phyloP scores from a whole-genome alignment of 257 asterid genomes.

The Solanum piurae region DNA sequence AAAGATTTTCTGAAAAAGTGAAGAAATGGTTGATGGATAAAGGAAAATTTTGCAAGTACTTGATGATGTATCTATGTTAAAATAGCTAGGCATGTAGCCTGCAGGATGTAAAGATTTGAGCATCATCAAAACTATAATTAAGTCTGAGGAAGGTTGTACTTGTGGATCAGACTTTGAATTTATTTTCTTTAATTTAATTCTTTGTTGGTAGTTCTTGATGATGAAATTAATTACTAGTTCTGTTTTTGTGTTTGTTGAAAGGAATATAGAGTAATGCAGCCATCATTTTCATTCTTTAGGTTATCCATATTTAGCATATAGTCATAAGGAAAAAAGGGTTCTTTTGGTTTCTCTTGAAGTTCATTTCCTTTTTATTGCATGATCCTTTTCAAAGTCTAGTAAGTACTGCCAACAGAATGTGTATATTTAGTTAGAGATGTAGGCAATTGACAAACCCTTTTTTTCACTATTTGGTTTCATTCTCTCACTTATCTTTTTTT shows the following conservation, averaged over 20 bases:
- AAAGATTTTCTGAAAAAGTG: not conserved
- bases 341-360: conserved; percentile 18
- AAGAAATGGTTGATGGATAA: not conserved
- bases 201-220: not conserved
- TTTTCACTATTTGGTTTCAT: not conserved
- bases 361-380: conserved; percentile 16
- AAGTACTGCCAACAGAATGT: conserved; percentile 4
- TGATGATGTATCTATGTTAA: not conserved
- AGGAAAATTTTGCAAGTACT: not conserved
- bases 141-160: not conserved
- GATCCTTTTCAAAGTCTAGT: conserved; percentile 1
- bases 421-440: not conserved
- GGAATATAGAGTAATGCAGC: conserved; percentile 1
- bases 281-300: not conserved
- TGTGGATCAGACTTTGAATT: not conserved
- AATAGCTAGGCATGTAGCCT: not conserved
- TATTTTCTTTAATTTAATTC: not conserved
- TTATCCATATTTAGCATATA: conserved; percentile 5
- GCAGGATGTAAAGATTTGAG: not conserved
- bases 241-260: not conserved
- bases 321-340: conserved; percentile 24
- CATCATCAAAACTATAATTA: not conserved
- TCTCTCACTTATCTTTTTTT: not conserved
- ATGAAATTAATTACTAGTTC: not conserved
- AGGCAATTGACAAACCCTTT: not conserved